Base-by-base conservation (phyloP, 1,284 basidiomycete genomes). In the Trametes hirsuta region DNA sequence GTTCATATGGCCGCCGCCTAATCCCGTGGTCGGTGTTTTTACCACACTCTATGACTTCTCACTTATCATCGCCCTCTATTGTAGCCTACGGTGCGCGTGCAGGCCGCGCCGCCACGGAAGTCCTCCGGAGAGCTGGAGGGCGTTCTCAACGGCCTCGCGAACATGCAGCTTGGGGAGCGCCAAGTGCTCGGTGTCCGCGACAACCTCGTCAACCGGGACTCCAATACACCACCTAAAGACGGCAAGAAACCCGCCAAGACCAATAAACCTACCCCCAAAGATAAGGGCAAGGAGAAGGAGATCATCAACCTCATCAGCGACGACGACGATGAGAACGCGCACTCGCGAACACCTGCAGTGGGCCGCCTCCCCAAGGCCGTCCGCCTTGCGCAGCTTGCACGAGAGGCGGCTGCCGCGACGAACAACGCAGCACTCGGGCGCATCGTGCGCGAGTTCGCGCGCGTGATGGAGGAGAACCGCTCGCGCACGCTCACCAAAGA, bases 1-100 rank as follows among this genome's bases (percentile, higher is more conserved):
- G 25, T 87, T 91, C 66, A 75, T 90, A 30, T 91, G 89, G 89
- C 89, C 89, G 12, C 85, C 87, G 11, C 82, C 82, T 30, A 72
- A 75, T 58, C 65, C 69, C 36, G 59, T 66, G 63, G 69, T 74
- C 47, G 39, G 68, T 59, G 15, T 10, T 41, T 14, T 15, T 34
- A 3, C 22, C 22, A 5, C 39, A 12, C 12, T 34, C 11, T 39
- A 15, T 4, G n/a, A 18, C n/a, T 30, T 12, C n/a, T 36, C 22
- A 15, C 22, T 37, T 41, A 44, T 30, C 8, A 24, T 47, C n/a
- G 24, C 51, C 4, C 40, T 2, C 18, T 3, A 36, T 11, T 39
- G 41, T 57, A 73, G 72, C 65, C 67, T 1, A 63, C 67, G 9
- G 65, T 69, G 15, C 70, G 58, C 36, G 68, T 63, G 30, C 44